Conservation (phyloP, 192 early-diverging fungal genomes). For the Umbelopsis isabellina region DNA sequence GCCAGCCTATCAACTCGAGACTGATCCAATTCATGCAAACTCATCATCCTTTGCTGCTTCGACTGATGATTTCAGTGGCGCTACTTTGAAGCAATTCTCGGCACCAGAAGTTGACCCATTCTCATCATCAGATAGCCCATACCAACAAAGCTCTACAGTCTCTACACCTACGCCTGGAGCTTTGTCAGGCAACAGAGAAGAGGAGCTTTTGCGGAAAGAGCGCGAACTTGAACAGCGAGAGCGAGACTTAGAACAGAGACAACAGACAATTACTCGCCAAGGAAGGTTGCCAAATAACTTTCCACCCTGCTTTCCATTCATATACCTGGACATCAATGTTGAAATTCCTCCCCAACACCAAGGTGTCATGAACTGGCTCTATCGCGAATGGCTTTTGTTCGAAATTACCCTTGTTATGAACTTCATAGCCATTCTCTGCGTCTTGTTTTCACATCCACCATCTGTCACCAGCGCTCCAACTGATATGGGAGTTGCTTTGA, state of each 20-base stretch:
- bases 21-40: conserved; percentile 14
- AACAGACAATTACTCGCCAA: conserved; percentile 62
- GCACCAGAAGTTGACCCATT: conserved; percentile 30
- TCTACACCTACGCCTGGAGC: conserved; percentile 7
- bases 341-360: conserved; percentile 73
- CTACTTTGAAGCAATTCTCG: conserved; percentile 30
- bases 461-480: conserved; percentile 70
- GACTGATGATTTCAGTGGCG: conserved; percentile 28
- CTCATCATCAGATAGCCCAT: conserved; percentile 14
- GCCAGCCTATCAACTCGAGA: conserved; percentile 11
- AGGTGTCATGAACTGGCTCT: conserved; percentile 68
- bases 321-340: conserved; percentile 77
- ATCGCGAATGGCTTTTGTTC: conserved; percentile 75
- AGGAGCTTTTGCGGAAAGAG: conserved; percentile 73
- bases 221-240: conserved; percentile 79
- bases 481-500: conserved; percentile 79
- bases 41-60: conserved; percentile 1
- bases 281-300: conserved; percentile 73
- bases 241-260: conserved; percentile 64
- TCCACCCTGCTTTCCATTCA: conserved; percentile 81
- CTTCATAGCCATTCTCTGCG: conserved; percentile 74
- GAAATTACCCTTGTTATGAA: conserved; percentile 74
- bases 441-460: conserved; percentile 67
- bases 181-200: conserved; percentile 50
- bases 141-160: background rate